These are phyloP conservation scores for Carallia pectinifolia DNA, from an alignment of 345 rosid species.

Conservation along the genomic window DNA sequence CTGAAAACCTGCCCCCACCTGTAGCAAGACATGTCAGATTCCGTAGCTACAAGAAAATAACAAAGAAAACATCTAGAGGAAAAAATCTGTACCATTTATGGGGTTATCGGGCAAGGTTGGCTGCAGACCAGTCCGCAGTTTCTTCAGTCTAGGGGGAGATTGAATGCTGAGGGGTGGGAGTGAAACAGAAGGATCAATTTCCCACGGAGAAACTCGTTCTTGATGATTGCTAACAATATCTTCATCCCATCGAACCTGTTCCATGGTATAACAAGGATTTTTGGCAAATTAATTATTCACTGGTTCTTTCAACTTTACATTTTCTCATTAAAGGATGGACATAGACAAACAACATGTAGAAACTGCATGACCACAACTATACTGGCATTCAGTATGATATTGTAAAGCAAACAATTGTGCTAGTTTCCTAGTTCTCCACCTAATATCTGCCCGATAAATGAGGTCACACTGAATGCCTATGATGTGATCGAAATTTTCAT, in stretches of 20 bases:
- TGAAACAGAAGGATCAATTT: constrained; percentile 75
- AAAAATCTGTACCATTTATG: constrained; percentile 40
- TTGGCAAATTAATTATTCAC: too few species aligned
- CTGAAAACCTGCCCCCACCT: constrained; percentile 57
- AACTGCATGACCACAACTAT: too few species aligned
- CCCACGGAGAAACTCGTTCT: constrained; percentile 89
- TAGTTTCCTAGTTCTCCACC: neutral
- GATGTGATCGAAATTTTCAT: too few species aligned
- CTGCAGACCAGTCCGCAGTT: constrained; percentile 62
- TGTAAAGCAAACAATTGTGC: neutral
- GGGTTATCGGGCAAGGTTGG: constrained; percentile 49
- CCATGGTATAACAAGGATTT: constrained; percentile 3
- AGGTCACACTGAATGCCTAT: neutral
- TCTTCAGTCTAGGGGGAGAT: constrained; percentile 80
- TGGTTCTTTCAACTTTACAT: neutral
- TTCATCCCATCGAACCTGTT: constrained; percentile 90
- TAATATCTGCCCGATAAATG: neutral
- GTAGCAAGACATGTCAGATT: constrained; percentile 26
- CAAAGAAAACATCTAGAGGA: neutral
- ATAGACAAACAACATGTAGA: too few species aligned
- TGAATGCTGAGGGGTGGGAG: constrained; percentile 68
- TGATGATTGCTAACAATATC: constrained; percentile 49
- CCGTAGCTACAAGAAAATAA: neutral
- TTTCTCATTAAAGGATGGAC: neutral
- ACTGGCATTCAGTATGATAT: neutral